Conservation (phyloP, 108 stramenopile species). For the Epithemia pelagica region DNA sequence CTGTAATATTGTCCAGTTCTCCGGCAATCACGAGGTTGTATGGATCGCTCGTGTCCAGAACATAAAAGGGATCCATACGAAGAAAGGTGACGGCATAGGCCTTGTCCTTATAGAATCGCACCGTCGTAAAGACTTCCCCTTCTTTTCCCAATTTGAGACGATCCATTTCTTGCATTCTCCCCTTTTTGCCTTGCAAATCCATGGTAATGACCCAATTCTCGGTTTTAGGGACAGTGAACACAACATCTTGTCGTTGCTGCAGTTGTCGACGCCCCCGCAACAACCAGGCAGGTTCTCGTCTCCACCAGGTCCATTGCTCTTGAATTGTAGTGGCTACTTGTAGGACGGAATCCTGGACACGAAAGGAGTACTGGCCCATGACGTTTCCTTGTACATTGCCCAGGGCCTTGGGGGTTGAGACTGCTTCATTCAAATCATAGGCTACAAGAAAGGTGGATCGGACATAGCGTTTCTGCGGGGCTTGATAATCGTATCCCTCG, state of each 20-base stretch:
- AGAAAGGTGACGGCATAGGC: conserved; percentile 52
- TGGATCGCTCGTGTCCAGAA: conserved; percentile 29
- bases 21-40: conserved; percentile 18
- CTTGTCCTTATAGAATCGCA: conserved; percentile 41
- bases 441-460: conserved; percentile 29
- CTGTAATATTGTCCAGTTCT: conserved; percentile 42
- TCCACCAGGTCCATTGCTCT: neutral
- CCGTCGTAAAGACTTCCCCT: conserved; percentile 38
- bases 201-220: conserved; percentile 24
- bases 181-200: conserved; percentile 8
- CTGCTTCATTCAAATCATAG: conserved; percentile 24
- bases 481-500: conserved; percentile 23
- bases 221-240: conserved; percentile 22
- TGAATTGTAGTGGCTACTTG: conserved; percentile 40
- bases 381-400: conserved; percentile 35
- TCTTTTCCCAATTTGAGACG: conserved; percentile 29
- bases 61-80: conserved; percentile 47
- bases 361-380: conserved; percentile 37
- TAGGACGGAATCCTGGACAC: conserved; percentile 21
- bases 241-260: neutral
- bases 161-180: conserved; percentile 17
- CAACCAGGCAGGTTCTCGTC: neutral
- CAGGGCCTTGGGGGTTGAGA: conserved; percentile 21
- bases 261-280: neutral
- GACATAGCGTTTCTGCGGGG: neutral